These are phyloP conservation scores for Corchorus olitorius DNA, from an alignment of 345 rosid species.

Conservation along the genomic window DNA sequence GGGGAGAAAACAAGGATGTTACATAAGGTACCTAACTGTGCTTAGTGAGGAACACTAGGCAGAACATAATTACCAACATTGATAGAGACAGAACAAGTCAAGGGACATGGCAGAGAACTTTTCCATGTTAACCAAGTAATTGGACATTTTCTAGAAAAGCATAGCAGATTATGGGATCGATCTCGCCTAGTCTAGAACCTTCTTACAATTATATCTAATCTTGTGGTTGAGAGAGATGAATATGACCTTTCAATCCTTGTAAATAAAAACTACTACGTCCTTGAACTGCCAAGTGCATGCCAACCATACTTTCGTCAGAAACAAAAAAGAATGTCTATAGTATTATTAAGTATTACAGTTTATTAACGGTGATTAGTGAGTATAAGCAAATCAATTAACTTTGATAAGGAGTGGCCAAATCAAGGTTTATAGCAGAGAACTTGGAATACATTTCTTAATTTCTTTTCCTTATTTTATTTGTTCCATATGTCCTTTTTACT, in stretches of 20 bases:
- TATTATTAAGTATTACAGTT: background rate
- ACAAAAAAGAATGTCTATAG: too few relatives aligned
- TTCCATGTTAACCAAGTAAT: background rate
- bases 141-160: background rate
- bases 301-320: too few relatives aligned
- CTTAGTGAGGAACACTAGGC: background rate
- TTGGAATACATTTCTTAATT: background rate
- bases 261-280: too few relatives aligned
- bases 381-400: background rate
- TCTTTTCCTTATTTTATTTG: background rate
- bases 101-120: background rate
- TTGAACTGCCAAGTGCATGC: too few relatives aligned
- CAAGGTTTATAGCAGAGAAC: background rate
- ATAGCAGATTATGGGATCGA: too few relatives aligned
- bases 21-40: background rate
- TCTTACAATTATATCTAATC: too few relatives aligned
- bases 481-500: background rate
- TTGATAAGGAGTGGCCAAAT: background rate
- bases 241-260: too few relatives aligned
- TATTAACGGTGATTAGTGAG: background rate
- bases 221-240: too few relatives aligned
- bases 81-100: background rate
- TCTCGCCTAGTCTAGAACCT: too few relatives aligned
- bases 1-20: too few relatives aligned
- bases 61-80: background rate